Percentiles rank a stretch among this genome's conserved stretches.
Conservation (phyloP, 495 filamentous ascomycete species). For the Monascus purpureus region DNA sequence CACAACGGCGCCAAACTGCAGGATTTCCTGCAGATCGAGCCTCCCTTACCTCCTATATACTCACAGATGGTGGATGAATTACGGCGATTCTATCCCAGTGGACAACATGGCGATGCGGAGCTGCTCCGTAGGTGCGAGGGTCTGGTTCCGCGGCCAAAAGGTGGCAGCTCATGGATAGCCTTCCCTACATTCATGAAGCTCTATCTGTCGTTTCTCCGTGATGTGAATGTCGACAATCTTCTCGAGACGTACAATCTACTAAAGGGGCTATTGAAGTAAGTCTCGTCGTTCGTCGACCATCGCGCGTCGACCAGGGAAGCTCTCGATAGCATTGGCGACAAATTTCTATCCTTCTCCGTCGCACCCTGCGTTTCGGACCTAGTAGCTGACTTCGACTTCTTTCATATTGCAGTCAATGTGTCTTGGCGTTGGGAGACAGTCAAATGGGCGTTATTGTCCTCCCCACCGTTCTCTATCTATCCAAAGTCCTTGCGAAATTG, state of each 20-base stretch:
- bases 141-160: slow-evolving; percentile 43
- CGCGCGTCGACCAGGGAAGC: too few relatives aligned
- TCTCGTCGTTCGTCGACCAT: too few relatives aligned
- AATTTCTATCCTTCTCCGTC: too few relatives aligned
- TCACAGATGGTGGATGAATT: slow-evolving; percentile 52
- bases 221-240: slow-evolving; percentile 60
- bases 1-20: slow-evolving; percentile 41
- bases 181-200: slow-evolving; percentile 66
- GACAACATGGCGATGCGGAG: slow-evolving; percentile 30
- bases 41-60: slow-evolving; percentile 52
- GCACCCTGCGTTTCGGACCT: not conserved
- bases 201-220: slow-evolving; percentile 66
- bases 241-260: slow-evolving; percentile 61
- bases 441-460: slow-evolving; percentile 67
- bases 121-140: slow-evolving; percentile 44
- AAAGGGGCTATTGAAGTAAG: slow-evolving; percentile 57
- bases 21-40: slow-evolving; percentile 49
- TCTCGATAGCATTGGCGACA: too few relatives aligned
- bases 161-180: slow-evolving; percentile 54
- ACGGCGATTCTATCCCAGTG: slow-evolving; percentile 36
- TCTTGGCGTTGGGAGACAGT: slow-evolving; percentile 65
- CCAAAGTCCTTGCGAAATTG: slow-evolving; percentile 58
- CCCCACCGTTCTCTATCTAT: slow-evolving; percentile 62
- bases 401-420: slow-evolving; percentile 41
- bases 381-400: slow-evolving; percentile 1